A percentile compares a stretch with the other conserved stretches of the same genome.
Evolutionary conservation across 306 rosid genomes (phyloP).

Genomic region (Cyamopsis tetragonoloba): DNA sequence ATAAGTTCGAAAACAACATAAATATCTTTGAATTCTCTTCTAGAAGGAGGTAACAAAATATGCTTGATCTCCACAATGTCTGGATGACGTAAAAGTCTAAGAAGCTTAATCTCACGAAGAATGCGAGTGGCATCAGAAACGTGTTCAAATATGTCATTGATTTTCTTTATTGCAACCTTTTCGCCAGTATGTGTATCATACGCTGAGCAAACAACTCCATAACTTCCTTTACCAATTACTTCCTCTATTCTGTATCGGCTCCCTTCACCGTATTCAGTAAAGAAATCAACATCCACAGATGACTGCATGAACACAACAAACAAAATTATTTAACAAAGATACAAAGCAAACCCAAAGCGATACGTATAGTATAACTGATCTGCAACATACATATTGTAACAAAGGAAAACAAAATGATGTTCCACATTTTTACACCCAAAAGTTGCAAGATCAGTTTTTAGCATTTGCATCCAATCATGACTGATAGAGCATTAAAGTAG

Average conservation of each 20-base stretch:
- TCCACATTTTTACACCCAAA: background rate
- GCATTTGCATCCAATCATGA: constrained; percentile 3
- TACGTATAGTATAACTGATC: background rate
- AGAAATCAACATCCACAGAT: constrained; percentile 83
- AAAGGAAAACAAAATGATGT: background rate
- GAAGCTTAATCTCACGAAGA: constrained; percentile 98
- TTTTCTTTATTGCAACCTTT: constrained; percentile 95
- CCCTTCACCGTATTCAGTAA: constrained; percentile 98
- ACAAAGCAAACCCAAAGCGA: background rate
- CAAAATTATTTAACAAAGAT: constrained; percentile 20
- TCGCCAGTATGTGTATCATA: constrained; percentile 88
- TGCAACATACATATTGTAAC: background rate
- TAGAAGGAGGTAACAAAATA: constrained; percentile 93
- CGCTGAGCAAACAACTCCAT: constrained; percentile 99
- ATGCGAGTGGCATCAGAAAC: constrained; percentile 98
- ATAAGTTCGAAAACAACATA: constrained; percentile 98
- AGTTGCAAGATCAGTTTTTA: background rate
- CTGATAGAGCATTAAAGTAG: background rate
- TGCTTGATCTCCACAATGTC: constrained; percentile 99
- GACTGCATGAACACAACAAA: constrained; percentile 57
- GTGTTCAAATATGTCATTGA: constrained; percentile 97
- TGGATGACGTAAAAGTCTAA: constrained; percentile 90
- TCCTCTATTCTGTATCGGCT: constrained; percentile 96
- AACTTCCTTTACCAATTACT: constrained; percentile 99
- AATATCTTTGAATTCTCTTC: constrained; percentile 98